These are phyloP conservation scores for Linum lewisii DNA, from an alignment of 345 rosid genomes.

Conservation along the genomic window DNA sequence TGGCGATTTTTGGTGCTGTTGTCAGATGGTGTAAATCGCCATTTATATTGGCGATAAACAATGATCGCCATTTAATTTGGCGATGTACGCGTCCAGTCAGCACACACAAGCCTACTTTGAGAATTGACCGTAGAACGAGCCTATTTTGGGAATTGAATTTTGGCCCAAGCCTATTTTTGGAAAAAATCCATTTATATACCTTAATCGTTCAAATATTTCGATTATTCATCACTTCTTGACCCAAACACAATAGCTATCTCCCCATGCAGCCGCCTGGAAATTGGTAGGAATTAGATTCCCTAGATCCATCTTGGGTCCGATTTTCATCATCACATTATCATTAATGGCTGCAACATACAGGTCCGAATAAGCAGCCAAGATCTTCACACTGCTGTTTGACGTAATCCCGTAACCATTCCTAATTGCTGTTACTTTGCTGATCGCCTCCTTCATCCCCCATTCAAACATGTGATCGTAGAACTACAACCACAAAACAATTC, in stretches of 20 bases:
- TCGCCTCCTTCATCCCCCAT: conserved; percentile 51
- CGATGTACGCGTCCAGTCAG: too few relatives aligned
- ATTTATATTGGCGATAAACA: too few relatives aligned
- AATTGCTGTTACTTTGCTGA: conserved; percentile 34
- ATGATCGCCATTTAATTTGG: too few relatives aligned
- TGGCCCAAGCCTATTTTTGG: too few relatives aligned
- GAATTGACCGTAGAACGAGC: too few relatives aligned
- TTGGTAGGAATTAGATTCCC: conserved; percentile 56
- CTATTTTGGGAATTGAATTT: too few relatives aligned
- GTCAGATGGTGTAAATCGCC: too few relatives aligned
- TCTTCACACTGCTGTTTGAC: conserved; percentile 35
- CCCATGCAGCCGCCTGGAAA: conserved; percentile 47
- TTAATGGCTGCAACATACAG: conserved; percentile 59
- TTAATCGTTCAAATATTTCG: too few relatives aligned
- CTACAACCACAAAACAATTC: conserved; percentile 24
- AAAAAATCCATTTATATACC: too few relatives aligned
- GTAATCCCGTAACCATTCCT: conserved; percentile 40
- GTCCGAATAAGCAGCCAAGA: conserved; percentile 52
- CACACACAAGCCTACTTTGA: too few relatives aligned
- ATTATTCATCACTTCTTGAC: conserved; percentile 27
- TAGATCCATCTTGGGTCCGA: conserved; percentile 60
- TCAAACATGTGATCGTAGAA: conserved; percentile 76
- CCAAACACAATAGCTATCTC: conserved; percentile 53
- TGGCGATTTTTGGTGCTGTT: too few relatives aligned
- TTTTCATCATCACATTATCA: conserved; percentile 59